Evolutionary conservation across 257 asterid species (phyloP).

Genomic region (Hygrophila difformis): DNA sequence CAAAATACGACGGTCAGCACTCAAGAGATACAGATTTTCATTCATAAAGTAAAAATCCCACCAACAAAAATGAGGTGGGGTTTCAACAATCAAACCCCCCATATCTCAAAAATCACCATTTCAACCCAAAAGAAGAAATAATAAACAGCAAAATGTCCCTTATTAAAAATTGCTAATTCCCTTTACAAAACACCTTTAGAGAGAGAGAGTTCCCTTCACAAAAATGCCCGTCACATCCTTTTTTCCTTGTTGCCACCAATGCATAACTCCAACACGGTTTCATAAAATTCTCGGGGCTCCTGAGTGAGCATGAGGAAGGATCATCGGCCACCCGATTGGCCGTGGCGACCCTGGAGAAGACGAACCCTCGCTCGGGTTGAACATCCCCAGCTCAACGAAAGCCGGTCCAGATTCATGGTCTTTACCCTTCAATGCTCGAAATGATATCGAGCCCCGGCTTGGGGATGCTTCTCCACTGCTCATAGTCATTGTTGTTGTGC

Average conservation of each 20-base stretch:
- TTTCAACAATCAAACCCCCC: neutral
- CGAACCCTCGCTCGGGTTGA: slow-evolving; percentile 40
- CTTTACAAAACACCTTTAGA: slow-evolving; percentile 50
- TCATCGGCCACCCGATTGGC: slow-evolving; percentile 51
- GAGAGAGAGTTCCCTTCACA: slow-evolving; percentile 44
- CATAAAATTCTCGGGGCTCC: slow-evolving; percentile 9
- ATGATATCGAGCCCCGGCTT: slow-evolving; percentile 29
- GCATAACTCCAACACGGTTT: too few relatives aligned
- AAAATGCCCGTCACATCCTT: too few relatives aligned
- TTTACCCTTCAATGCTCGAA: slow-evolving; percentile 46
- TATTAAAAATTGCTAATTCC: slow-evolving; percentile 27
- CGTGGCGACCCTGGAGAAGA: slow-evolving; percentile 46
- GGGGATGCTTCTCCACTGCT: neutral
- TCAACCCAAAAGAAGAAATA: slow-evolving; percentile 9
- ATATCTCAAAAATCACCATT: slow-evolving; percentile 1
- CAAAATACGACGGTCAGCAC: too few relatives aligned
- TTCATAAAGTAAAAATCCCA: slow-evolving; percentile 32
- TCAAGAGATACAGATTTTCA: too few relatives aligned
- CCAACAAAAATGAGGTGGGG: slow-evolving; percentile 36
- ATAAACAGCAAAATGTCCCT: slow-evolving; percentile 33
- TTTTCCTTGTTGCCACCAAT: slow-evolving; percentile 9
- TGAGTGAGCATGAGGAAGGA: slow-evolving; percentile 19
- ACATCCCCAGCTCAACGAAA: slow-evolving; percentile 60
- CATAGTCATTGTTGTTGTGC: neutral
- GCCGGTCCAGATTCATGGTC: too few relatives aligned